Conservation (phyloP, 1,284 basidiomycete genomes). For the Sporisorium exsertum region DNA sequence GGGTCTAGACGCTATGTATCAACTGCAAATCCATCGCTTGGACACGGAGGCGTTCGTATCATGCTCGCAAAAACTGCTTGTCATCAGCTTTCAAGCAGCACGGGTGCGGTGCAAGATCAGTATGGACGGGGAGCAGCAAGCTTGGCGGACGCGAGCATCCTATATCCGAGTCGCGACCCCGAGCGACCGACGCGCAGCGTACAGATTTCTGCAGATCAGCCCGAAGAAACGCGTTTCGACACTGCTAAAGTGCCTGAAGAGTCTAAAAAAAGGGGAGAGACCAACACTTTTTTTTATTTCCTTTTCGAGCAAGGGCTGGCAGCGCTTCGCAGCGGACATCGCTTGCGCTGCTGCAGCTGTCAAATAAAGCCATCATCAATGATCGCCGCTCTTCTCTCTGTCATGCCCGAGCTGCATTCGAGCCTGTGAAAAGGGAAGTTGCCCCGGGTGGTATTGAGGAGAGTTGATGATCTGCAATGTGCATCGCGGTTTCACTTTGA, state of each 20-base stretch:
- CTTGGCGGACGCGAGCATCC: neutral
- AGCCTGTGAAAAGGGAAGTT: neutral
- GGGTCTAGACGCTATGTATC: no score
- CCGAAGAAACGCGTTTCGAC: neutral
- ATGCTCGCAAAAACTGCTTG: no score
- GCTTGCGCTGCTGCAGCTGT: conserved; percentile 24
- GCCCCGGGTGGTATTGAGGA: neutral
- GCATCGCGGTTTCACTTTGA: conserved; percentile 19
- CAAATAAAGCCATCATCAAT: conserved; percentile 15
- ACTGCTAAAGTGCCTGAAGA: conserved; percentile 3
- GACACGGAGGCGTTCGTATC: no score
- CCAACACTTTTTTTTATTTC: neutral
- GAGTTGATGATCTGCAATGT: conserved; percentile 21
- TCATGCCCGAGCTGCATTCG: conserved; percentile 31
- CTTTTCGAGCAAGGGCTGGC: neutral
- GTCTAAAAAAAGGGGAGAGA: neutral
- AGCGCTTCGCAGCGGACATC: conserved; percentile 11
- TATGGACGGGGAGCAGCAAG: neutral
- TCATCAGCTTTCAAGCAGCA: neutral
- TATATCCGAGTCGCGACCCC: conserved; percentile 32
- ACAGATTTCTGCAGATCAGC: conserved; percentile 15
- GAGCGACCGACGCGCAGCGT: conserved; percentile 46
- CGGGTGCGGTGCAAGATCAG: no score
- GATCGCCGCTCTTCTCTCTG: conserved; percentile 4
- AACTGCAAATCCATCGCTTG: no score